Base-by-base conservation (phyloP, 2,329 filamentous ascomycete genomes). In the Aspergillus arachidicola region DNA sequence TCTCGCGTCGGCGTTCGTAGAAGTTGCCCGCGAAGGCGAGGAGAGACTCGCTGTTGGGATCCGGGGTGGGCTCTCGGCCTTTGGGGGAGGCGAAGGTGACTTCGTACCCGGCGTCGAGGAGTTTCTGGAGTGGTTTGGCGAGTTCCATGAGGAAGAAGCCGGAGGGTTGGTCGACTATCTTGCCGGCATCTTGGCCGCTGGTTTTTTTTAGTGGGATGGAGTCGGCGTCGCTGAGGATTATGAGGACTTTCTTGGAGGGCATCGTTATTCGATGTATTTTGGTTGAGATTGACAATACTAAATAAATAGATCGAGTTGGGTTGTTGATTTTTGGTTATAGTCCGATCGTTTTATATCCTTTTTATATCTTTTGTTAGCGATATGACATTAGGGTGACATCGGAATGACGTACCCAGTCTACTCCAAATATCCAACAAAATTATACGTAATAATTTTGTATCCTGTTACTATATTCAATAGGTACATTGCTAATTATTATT, bases 21-120 rank as follows among this genome's bases (percentile, higher is more conserved):
- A 78, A 80, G 67, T 82, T 82, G n/a, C 81, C 80, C 3, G 76
- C 80, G 60, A 81, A 82, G 4, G 80, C 78, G 19, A 78, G 69
- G 0, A 82, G 75, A 3, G 74, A 76, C 62, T 78, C 72, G 64
- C 79, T 81, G 66, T 77, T 76, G 0, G 81, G 80, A 54, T 83
- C 80, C 21, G 80, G 74, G 1, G 71, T 69, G 0, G 81, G 80
- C 46, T 80, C 75, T 32, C 75, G 73, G 64, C 81, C 81, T 51
- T 76, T 67, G 0, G 81, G 80, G 0, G 79, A 81, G n/a, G 80
- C 78, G 64, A 83, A 83, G 12, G 79, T 81, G 28, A 82, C 74
- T 68, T 82, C 76, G 67, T 80, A 79, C 21, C 74, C 75, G 30
- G 71, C 69, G 6, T 75, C 73, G 38, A 80, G 76, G 19, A 79